Evolutionary conservation across 2,329 filamentous ascomycete species (phyloP).

Genomic region (Fusarium brevicatenulatum): DNA sequence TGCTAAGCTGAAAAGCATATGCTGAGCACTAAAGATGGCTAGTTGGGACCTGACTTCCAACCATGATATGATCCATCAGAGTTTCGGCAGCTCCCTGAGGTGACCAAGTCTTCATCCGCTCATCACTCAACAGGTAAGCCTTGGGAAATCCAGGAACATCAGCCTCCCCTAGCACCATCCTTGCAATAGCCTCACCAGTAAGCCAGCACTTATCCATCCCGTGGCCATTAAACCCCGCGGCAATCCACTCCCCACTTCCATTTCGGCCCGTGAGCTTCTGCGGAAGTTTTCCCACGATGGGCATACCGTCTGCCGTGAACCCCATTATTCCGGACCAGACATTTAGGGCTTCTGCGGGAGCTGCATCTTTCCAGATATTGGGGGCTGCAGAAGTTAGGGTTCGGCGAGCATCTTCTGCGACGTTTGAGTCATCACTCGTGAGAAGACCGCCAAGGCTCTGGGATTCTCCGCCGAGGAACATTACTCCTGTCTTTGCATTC

Average conservation of each 20-base stretch:
- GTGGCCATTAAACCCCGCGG: conserved; percentile 59
- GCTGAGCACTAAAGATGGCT: conserved; percentile 5
- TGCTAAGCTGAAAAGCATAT: rapidly evolving
- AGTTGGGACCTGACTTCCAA: not conserved
- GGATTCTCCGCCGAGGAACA: conserved; percentile 64
- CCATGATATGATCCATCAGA: conserved; percentile 30
- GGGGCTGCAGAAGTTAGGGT: conserved; percentile 52
- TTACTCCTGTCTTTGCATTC: conserved; percentile 49
- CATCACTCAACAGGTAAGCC: conserved; percentile 17
- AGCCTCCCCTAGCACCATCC: conserved; percentile 40
- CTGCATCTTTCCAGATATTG: conserved; percentile 43
- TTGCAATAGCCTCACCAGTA: conserved; percentile 53
- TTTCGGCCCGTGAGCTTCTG: conserved; percentile 36
- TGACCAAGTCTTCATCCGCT: conserved; percentile 11
- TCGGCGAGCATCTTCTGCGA: conserved; percentile 48
- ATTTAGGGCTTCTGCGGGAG: conserved; percentile 38
- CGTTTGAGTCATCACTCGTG: conserved; percentile 54
- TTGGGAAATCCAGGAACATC: conserved; percentile 33
- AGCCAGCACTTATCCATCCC: conserved; percentile 64
- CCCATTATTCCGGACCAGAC: conserved; percentile 62
- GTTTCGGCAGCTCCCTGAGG: conserved; percentile 23
- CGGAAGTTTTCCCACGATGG: conserved; percentile 58
- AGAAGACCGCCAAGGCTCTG: conserved; percentile 52
- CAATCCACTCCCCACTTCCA: conserved; percentile 55
- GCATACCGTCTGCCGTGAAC: conserved; percentile 57